Percentiles rank a stretch among this genome's conserved stretches.
Conservation (phyloP, 331 rosid species). For the Prunus yedoensis region DNA sequence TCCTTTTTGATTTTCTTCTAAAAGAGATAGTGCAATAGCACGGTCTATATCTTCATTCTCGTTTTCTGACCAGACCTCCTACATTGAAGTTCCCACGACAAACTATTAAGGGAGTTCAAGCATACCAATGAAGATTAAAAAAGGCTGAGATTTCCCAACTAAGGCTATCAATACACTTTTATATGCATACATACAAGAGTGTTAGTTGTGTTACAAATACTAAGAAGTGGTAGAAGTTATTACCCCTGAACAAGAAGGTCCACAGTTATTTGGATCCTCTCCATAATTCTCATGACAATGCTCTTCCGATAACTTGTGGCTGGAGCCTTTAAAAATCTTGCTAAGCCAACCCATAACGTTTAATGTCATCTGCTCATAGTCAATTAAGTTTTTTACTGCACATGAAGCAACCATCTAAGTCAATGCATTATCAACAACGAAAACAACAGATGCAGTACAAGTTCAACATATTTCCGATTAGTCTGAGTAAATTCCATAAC, state of each 20-base stretch:
- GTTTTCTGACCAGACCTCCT: constrained; percentile 65
- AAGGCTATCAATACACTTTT: background rate
- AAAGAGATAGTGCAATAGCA: constrained; percentile 78
- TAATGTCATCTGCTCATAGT: constrained; percentile 48
- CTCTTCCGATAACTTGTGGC: constrained; percentile 69
- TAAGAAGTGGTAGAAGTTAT: constrained; percentile 7
- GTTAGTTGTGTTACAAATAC: background rate
- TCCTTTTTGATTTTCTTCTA: constrained; percentile 59
- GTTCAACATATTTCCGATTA: background rate
- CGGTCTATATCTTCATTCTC: constrained; percentile 71
- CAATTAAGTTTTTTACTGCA: constrained; percentile 52
- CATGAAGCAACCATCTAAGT: constrained; percentile 26
- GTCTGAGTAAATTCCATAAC: background rate
- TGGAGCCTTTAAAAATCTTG: constrained; percentile 84
- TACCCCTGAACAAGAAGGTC: constrained; percentile 82
- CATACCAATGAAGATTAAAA: background rate
- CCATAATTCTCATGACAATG: constrained; percentile 44
- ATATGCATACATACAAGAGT: background rate
- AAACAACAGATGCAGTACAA: constrained; percentile 4
- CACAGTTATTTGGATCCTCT: constrained; percentile 51
- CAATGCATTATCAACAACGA: constrained; percentile 15
- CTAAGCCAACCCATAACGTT: constrained; percentile 87
- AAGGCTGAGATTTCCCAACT: background rate
- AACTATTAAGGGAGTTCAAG: constrained; percentile 20
- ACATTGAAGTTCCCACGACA: constrained; percentile 38